phyloP scores from a whole-genome alignment of 352 stramenopile genomes.

The Albugo candida region DNA sequence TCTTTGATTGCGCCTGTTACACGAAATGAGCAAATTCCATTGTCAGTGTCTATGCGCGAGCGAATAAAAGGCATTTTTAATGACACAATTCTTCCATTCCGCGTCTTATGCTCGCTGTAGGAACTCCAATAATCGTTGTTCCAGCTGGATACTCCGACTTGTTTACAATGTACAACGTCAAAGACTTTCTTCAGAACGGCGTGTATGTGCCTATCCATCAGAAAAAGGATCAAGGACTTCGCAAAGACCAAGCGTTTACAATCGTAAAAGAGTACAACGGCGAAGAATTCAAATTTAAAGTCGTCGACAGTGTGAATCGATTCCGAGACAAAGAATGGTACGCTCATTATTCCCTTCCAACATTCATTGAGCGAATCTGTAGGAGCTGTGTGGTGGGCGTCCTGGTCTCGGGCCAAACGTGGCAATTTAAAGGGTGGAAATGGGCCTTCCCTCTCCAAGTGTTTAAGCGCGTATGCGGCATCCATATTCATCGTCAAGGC shows the following conservation, averaged over 20 bases:
- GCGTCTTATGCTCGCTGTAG: conserved; percentile 7
- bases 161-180: conserved; percentile 79
- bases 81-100: not conserved
- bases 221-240: conserved; percentile 64
- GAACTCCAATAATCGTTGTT: conserved; percentile 83
- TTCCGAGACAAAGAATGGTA: conserved; percentile 79
- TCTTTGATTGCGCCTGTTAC: conserved; percentile 21
- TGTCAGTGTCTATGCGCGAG: conserved; percentile 45
- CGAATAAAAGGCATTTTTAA: conserved; percentile 38
- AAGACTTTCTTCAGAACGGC: conserved; percentile 74
- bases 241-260: conserved; percentile 67
- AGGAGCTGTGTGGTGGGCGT: conserved; percentile 80
- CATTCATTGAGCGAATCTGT: not conserved
- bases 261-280: conserved; percentile 69
- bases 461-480: conserved; percentile 81
- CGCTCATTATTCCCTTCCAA: not conserved
- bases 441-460: conserved; percentile 81
- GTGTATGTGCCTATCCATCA: conserved; percentile 61
- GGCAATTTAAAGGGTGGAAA: conserved; percentile 89
- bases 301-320: conserved; percentile 73
- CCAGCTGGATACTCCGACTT: conserved; percentile 71
- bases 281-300: conserved; percentile 66
- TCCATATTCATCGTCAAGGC: conserved; percentile 73
- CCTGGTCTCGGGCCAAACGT: conserved; percentile 74
- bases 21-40: conserved; percentile 43